Base-by-base conservation (phyloP, 2,329 filamentous ascomycete genomes). In the Aureobasidium lini region DNA sequence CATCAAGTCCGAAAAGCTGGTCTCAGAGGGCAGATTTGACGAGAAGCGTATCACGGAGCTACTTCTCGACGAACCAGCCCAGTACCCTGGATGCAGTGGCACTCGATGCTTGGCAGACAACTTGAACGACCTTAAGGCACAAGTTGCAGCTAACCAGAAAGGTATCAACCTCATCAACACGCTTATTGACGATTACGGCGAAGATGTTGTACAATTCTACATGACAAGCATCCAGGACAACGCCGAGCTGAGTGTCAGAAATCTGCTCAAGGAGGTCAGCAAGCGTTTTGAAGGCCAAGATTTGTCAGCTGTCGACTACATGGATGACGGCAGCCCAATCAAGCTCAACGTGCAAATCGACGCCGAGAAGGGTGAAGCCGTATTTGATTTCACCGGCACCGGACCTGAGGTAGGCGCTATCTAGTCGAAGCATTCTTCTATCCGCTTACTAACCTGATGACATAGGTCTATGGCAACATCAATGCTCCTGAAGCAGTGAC, bases 281-380 rank as follows among this genome's bases (percentile, higher is more conserved):
- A 81, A 81, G 62, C 80, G 84, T 28, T 89, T 90, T 64, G 80
- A 84, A 64, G 86, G 86, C 2, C 80, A 84, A 60, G 84, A 88
- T n/a, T 80, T 95, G 0, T 81, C 83, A 7, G 88, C 90, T 0
- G 78, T 86, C 1, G 90, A 95, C 68, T 90, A 86, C 75, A 94
- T 95, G 88, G 90, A 95, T 66, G 90, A 95, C 66, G 90, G 90
- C 29, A 88, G 83, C 9, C 88, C 89, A 0, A 93, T 95, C 66
- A 78, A 81, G 54, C 79, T 95, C 6, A 86, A 84, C 62, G 81
- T 95, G 10, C 86, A 83, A 1, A 94, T 95, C 63, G 83, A 93
- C 67, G 81, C 82, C 0, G 79, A 84, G 0, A 85, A 87, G 43
- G 90, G 89, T 15, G 86, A 89, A 62, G 90, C 90, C 0, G 75